Percentiles rank a stretch among this genome's conserved stretches.
phyloP scores from a whole-genome alignment of 345 rosid genomes.

The Hypericum perforatum region DNA sequence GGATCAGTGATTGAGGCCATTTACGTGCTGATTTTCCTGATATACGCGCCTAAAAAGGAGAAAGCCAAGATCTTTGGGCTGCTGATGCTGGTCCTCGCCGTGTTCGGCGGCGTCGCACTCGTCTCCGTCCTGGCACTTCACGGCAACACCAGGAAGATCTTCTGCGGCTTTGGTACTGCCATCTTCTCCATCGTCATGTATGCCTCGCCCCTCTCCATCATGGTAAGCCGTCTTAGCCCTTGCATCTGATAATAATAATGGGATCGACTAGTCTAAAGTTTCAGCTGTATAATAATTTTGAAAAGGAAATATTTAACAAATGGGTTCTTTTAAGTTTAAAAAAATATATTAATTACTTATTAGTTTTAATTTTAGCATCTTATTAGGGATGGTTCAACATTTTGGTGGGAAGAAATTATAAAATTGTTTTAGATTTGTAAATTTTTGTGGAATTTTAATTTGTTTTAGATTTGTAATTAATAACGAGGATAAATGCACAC shows the following conservation, averaged over 20 bases:
- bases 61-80: slow-evolving; percentile 62
- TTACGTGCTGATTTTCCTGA: slow-evolving; percentile 56
- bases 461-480: too few relatives aligned
- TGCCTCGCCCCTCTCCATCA: slow-evolving; percentile 85
- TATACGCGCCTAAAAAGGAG: slow-evolving; percentile 63
- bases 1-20: slow-evolving; percentile 61
- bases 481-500: too few relatives aligned
- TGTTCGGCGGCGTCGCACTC: slow-evolving; percentile 49
- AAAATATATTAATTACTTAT: too few relatives aligned
- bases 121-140: slow-evolving; percentile 66
- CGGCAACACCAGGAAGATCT: slow-evolving; percentile 55
- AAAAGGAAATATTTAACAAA: too few relatives aligned
- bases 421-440: too few relatives aligned
- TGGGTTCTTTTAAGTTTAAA: too few relatives aligned
- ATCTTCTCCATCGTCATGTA: slow-evolving; percentile 94
- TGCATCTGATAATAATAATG: not conserved
- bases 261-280: too few relatives aligned
- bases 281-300: too few relatives aligned
- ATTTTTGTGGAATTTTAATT: too few relatives aligned
- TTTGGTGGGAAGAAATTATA: too few relatives aligned
- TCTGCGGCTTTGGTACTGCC: slow-evolving; percentile 74
- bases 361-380: too few relatives aligned
- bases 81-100: slow-evolving; percentile 32
- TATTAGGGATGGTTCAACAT: too few relatives aligned
- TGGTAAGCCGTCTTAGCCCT: slow-evolving; percentile 40